Evolutionary conservation across 352 stramenopile genomes (phyloP), one percentile per base, ranked within the genome.

Genomic region (Pythium oligandrum): DNA sequence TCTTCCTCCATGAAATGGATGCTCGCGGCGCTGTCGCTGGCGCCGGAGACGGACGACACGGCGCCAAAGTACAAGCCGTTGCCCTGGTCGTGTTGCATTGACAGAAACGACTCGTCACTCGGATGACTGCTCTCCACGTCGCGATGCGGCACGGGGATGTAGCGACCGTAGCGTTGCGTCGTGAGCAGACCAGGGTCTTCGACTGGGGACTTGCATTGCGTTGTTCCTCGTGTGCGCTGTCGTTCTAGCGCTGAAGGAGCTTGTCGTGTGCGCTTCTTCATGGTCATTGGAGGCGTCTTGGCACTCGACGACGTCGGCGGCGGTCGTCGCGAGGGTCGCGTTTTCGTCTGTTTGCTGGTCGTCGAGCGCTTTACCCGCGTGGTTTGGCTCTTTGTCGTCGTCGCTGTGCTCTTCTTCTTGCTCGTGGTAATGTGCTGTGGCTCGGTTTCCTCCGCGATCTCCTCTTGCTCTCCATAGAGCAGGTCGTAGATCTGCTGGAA

Each of bases 11-110:
- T 69, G 32, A 80, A 85, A 44, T 87, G 76, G 51, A 81, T 71
- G 32, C 76, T 87, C 30, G 67, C 63, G 26, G 73, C 61, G 47
- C 68, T 70, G 32, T 77, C 66, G 43, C 68, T 85, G 6, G 70
- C 66, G n/a, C 73, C 68, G 3, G 81, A 83, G 12, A 90, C 79
- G 0, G 79, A 90, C 11, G 79, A 90, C 8, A 90, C 66, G n/a
- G 73, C 72, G 36, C 78, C 79, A 59, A 90, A 90, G 53, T 78
- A 84, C 3, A 74, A 83, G 17, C 17, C 17, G 17, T 26, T 26
- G 17, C 17, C 17, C 17, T 26, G 17, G 17, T 26, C 17, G 17
- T 26, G 17, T 26, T 26, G 17, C 17, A 26, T 26, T 26, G 17
- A 26, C 17, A 26, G 17, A 26, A 26, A 26, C 17, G 17, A 26